Evolutionary conservation across 768 basidiomycete species (phyloP).

Genomic region (Chalciporus pseudorubinellus): DNA sequence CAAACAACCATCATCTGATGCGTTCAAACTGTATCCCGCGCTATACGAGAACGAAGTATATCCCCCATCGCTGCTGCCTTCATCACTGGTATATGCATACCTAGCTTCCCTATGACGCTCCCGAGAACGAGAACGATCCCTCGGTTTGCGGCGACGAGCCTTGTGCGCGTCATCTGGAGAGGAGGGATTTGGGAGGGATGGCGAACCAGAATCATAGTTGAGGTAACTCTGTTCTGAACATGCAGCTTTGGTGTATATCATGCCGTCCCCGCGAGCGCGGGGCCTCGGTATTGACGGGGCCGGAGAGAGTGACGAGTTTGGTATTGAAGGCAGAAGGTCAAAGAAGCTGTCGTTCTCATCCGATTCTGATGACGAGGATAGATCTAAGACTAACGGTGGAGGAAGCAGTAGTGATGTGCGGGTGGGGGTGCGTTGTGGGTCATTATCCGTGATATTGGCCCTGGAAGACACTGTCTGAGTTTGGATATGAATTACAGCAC

Average conservation of each 20-base stretch:
- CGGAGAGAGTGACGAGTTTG: background rate
- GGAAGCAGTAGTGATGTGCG: conserved; percentile 22
- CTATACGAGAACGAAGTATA: conserved; percentile 5
- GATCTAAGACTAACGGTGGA: conserved; percentile 58
- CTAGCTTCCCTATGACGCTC: conserved; percentile 9
- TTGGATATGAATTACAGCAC: conserved; percentile 30
- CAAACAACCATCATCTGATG: conserved; percentile 14
- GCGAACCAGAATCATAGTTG: background rate
- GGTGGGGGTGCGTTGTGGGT: conserved; percentile 12
- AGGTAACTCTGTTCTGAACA: conserved; percentile 3
- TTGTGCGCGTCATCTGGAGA: conserved; percentile 6
- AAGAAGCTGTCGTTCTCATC: conserved; percentile 61
- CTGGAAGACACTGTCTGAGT: background rate
- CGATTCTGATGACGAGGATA: conserved; percentile 48
- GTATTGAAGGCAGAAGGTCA: conserved; percentile 26
- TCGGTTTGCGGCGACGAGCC: conserved; percentile 12
- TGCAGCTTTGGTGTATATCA: background rate
- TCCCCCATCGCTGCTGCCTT: conserved; percentile 4
- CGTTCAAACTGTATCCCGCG: conserved; percentile 1
- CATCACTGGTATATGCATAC: conserved; percentile 6
- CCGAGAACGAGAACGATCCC: conserved; percentile 12
- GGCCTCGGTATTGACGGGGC: conserved; percentile 14
- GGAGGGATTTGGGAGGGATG: conserved; percentile 7
- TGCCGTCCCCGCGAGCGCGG: conserved; percentile 11
- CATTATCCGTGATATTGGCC: conserved; percentile 5